phyloP scores from a whole-genome alignment of 345 rosid genomes.

The Dovyalis caffra region DNA sequence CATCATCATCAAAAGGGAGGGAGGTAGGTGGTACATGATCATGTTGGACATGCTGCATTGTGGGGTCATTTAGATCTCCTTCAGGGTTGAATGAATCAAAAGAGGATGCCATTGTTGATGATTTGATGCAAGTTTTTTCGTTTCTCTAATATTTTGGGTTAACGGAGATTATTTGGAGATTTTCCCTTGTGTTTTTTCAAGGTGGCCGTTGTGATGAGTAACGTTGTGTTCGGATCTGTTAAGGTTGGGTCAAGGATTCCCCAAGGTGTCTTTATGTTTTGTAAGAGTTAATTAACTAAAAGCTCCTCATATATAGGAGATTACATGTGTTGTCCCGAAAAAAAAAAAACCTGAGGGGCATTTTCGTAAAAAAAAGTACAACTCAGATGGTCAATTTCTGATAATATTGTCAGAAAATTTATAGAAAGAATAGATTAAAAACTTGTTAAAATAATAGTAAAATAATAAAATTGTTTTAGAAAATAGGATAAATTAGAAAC shows the following conservation, averaged over 20 bases:
- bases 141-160: neutral
- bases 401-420: too few species aligned
- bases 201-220: neutral
- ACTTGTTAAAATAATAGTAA: too few species aligned
- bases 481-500: too few species aligned
- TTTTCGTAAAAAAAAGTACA: too few species aligned
- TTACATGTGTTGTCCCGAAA: too few species aligned
- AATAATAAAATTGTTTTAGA: too few species aligned
- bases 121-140: neutral
- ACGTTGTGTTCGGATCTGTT: conserved; percentile 16
- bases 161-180: neutral
- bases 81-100: conserved; percentile 8
- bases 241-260: neutral
- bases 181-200: neutral
- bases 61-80: conserved; percentile 10
- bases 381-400: too few species aligned
- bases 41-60: neutral
- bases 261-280: neutral
- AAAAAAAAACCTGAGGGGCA: too few species aligned
- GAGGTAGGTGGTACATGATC: neutral
- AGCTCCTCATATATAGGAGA: neutral
- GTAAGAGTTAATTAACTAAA: neutral
- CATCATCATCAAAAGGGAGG: conserved; percentile 7
- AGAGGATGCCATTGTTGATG: conserved; percentile 11
- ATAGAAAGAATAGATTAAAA: too few species aligned